phyloP scores from a whole-genome alignment of 2,329 filamentous ascomycete species.

The Immersiporthe knoxdaviesiana region DNA sequence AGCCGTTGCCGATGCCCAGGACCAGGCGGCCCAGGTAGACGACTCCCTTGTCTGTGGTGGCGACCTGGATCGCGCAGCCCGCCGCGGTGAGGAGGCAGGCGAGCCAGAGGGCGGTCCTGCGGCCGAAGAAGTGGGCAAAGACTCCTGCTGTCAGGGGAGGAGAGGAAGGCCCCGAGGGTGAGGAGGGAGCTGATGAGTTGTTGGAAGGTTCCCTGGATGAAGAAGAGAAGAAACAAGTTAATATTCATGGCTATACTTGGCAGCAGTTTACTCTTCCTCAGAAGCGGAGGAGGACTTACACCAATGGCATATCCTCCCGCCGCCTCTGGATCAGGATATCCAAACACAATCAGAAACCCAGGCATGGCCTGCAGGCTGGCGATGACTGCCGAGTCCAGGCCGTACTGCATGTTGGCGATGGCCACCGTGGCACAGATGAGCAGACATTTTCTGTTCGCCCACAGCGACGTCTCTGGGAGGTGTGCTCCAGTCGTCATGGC shows the following conservation, averaged over 20 bases:
- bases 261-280: too few relatives aligned
- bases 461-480: constrained; percentile 41
- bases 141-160: constrained; percentile 51
- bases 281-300: constrained; percentile 35
- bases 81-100: constrained; percentile 50
- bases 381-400: constrained; percentile 51
- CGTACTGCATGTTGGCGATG: constrained; percentile 56
- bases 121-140: constrained; percentile 52
- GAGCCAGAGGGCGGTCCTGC: constrained; percentile 49
- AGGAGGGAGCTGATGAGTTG: constrained; percentile 56
- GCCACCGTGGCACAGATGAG: constrained; percentile 50
- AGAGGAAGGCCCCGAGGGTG: constrained; percentile 54
- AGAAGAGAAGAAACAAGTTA: neutral
- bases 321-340: constrained; percentile 46
- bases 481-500: constrained; percentile 22
- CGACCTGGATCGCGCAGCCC: constrained; percentile 49
- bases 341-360: constrained; percentile 54
- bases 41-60: constrained; percentile 42
- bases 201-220: constrained; percentile 49
- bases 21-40: constrained; percentile 52
- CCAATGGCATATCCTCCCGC: constrained; percentile 46
- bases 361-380: constrained; percentile 54
- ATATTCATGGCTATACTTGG: neutral
- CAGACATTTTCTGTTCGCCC: constrained; percentile 49
- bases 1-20: constrained; percentile 48